Conservation (phyloP, 2,329 filamentous ascomycete species). For the Parastagonospora nodorum region DNA sequence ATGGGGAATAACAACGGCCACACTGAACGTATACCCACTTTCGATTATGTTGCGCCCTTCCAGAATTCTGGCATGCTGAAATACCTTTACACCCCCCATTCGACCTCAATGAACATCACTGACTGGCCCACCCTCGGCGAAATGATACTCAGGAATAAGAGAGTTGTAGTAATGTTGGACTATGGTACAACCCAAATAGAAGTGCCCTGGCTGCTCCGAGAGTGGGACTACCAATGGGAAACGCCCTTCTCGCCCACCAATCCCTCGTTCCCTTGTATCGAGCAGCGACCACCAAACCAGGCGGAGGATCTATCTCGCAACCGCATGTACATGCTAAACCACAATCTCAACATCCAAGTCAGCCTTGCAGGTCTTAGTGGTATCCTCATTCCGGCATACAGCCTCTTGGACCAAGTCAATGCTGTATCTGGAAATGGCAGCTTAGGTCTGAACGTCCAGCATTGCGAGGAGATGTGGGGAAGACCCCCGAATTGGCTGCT, state of each 20-base stretch:
- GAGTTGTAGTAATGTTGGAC: constrained; percentile 43
- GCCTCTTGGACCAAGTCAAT: constrained; percentile 36
- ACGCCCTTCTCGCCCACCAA: constrained; percentile 79
- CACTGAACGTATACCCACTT: constrained; percentile 61
- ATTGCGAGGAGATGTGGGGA: constrained; percentile 36
- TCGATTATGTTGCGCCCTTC: constrained; percentile 70
- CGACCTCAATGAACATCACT: constrained; percentile 70
- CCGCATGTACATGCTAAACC: constrained; percentile 82
- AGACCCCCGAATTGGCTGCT: constrained; percentile 44
- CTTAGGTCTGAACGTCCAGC: constrained; percentile 31
- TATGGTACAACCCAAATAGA: constrained; percentile 70
- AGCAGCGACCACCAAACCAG: constrained; percentile 76
- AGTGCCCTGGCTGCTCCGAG: constrained; percentile 83
- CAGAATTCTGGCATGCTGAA: constrained; percentile 71
- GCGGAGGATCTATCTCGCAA: constrained; percentile 55
- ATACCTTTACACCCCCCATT: constrained; percentile 74
- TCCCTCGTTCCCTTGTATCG: constrained; percentile 74
- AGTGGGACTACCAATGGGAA: constrained; percentile 91
- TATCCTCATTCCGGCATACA: constrained; percentile 44
- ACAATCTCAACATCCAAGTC: constrained; percentile 79
- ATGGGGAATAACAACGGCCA: constrained; percentile 72
- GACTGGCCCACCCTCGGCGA: constrained; percentile 84
- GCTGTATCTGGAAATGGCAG: constrained; percentile 33
- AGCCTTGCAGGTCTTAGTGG: constrained; percentile 44
- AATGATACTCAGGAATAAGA: constrained; percentile 46